phyloP scores from a whole-genome alignment of 2,329 filamentous ascomycete genomes.

The Pseudomassariella vexata region DNA sequence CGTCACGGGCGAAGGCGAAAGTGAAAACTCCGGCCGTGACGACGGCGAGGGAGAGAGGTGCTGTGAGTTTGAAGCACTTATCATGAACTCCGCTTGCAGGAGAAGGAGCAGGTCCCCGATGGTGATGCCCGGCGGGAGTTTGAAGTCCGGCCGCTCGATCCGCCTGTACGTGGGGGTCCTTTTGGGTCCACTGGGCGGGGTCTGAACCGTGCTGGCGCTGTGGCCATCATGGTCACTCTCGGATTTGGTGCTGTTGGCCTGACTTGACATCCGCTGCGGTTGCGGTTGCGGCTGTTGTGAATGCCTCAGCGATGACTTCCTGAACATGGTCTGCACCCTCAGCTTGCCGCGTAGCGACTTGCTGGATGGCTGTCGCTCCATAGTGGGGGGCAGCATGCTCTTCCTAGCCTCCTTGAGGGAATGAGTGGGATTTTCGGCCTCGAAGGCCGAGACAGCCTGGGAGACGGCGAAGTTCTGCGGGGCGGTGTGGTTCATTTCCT shows the following conservation, averaged over 20 bases:
- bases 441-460: constrained; percentile 5
- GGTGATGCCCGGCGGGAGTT: constrained; percentile 5
- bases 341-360: constrained; percentile 8
- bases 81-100: constrained; percentile 6
- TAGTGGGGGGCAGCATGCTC: constrained; percentile 4
- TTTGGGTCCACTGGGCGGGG: not conserved
- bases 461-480: constrained; percentile 6
- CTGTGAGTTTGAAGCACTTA: not conserved
- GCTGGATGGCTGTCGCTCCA: not conserved
- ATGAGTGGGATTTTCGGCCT: constrained; percentile 4
- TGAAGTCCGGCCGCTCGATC: constrained; percentile 6
- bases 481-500: constrained; percentile 8
- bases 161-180: constrained; percentile 1
- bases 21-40: too few species aligned
- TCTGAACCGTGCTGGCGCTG: constrained; percentile 1
- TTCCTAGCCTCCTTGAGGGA: constrained; percentile 3
- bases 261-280: too few species aligned
- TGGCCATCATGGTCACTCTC: too few species aligned
- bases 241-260: too few species aligned
- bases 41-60: constrained; percentile 1
- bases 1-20: not conserved
- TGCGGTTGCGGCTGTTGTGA: too few species aligned
- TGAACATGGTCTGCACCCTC: constrained; percentile 5
- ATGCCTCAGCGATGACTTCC: too few species aligned
- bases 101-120: constrained; percentile 6